A percentile compares a stretch with the other conserved stretches of the same genome.
phyloP scores from a whole-genome alignment of 441 rosid species.

The Pelargonium fulgidum region DNA sequence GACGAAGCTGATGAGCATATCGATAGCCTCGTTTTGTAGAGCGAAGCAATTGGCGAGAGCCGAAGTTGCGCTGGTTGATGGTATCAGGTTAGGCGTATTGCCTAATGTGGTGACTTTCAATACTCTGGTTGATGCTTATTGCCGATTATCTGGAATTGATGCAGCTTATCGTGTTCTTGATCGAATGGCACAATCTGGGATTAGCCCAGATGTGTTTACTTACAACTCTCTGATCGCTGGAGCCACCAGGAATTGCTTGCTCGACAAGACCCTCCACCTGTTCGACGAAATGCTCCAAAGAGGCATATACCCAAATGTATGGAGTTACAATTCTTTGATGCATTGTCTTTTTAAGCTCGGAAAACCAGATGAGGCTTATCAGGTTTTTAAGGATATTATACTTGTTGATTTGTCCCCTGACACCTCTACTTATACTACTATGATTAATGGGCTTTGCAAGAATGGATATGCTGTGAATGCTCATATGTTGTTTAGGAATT shows the following conservation, averaged over 20 bases:
- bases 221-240: no score
- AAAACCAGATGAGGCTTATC: slow-evolving; percentile 21
- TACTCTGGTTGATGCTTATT: slow-evolving; percentile 22
- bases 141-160: slow-evolving; percentile 18
- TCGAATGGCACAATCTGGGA: no score
- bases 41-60: slow-evolving; percentile 9
- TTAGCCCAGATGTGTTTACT: no score
- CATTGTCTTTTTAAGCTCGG: slow-evolving; percentile 26
- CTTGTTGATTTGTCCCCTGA: slow-evolving; percentile 15
- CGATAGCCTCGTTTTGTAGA: not conserved
- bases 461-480: slow-evolving; percentile 21
- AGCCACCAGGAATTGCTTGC: no score
- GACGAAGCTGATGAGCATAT: slow-evolving; percentile 5
- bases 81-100: slow-evolving; percentile 23
- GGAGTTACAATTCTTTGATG: slow-evolving; percentile 25
- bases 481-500: slow-evolving; percentile 17
- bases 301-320: slow-evolving; percentile 19
- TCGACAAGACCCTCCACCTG: no score
- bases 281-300: slow-evolving; percentile 19
- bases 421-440: slow-evolving; percentile 20
- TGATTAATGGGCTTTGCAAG: slow-evolving; percentile 26
- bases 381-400: slow-evolving; percentile 19
- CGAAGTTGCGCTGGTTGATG: slow-evolving; percentile 9
- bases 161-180: slow-evolving; percentile 16
- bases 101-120: slow-evolving; percentile 28